Percentiles rank a stretch among this genome's conserved stretches.
Conservation (phyloP, 1,284 basidiomycete genomes). For the Xerocomus nothofagi region DNA sequence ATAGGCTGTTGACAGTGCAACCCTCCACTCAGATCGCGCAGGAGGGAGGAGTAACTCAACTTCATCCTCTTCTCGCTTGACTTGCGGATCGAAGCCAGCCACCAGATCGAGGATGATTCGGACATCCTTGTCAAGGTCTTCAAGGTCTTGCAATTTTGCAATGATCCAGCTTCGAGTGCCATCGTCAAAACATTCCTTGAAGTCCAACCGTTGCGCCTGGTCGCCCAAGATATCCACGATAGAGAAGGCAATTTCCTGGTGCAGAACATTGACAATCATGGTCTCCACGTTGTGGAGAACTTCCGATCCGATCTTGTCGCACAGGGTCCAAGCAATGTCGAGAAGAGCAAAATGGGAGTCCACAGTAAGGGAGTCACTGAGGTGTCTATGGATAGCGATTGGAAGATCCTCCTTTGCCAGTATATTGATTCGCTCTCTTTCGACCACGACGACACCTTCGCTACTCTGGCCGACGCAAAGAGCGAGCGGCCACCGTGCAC, state of each 20-base stretch:
- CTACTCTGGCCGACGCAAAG: slow-evolving; percentile 53
- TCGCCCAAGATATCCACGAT: slow-evolving; percentile 73
- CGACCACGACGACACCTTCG: slow-evolving; percentile 63
- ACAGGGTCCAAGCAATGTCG: slow-evolving; percentile 59
- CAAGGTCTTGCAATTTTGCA: slow-evolving; percentile 54
- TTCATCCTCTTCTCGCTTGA: slow-evolving; percentile 74
- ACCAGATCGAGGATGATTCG: slow-evolving; percentile 63
- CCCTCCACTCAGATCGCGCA: slow-evolving; percentile 57
- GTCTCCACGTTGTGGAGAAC: slow-evolving; percentile 57
- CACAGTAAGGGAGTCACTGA: slow-evolving; percentile 42
- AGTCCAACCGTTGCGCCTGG: slow-evolving; percentile 51
- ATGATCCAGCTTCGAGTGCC: slow-evolving; percentile 58
- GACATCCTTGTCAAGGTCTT: slow-evolving; percentile 56
- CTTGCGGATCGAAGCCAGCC: slow-evolving; percentile 64
- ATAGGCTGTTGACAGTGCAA: slow-evolving; percentile 62
- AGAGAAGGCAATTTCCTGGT: slow-evolving; percentile 73
- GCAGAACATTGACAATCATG: slow-evolving; percentile 59
- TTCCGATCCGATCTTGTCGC: slow-evolving; percentile 55
- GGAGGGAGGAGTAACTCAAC: slow-evolving; percentile 54
- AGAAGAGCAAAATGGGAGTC: slow-evolving; percentile 56
- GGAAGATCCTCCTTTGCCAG: slow-evolving; percentile 68
- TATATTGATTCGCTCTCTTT: slow-evolving; percentile 73
- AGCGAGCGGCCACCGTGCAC: slow-evolving; percentile 79
- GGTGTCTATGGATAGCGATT: slow-evolving; percentile 53
- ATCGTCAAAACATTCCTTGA: slow-evolving; percentile 57